phyloP scores from a whole-genome alignment of 2,329 filamentous ascomycete genomes.

The Dryadomyces quercivorus region DNA sequence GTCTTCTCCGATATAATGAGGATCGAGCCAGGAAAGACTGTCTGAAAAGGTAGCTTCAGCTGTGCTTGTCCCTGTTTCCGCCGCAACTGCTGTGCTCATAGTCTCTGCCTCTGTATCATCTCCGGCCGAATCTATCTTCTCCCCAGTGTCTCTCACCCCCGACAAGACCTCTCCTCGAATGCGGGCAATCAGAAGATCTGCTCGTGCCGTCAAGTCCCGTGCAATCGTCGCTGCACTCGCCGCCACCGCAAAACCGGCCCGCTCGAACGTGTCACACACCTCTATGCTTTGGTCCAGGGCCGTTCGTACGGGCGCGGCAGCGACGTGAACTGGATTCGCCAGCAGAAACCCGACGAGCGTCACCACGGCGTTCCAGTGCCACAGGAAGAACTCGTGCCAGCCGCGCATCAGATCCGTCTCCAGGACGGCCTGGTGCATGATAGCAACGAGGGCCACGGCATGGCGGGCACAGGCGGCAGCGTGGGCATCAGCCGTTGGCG shows the following conservation, averaged over 20 bases:
- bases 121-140: background rate
- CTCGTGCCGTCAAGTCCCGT: slow-evolving; percentile 6
- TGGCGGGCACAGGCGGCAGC: slow-evolving; percentile 20
- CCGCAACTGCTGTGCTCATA: background rate
- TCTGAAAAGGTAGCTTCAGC: background rate
- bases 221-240: slow-evolving; percentile 20
- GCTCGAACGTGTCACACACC: slow-evolving; percentile 22
- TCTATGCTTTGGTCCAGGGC: slow-evolving; percentile 21
- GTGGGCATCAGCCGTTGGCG: slow-evolving; percentile 15
- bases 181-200: background rate
- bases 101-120: background rate
- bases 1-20: background rate
- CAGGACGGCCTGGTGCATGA: slow-evolving; percentile 22
- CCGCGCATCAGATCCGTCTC: slow-evolving; percentile 21
- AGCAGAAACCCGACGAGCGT: slow-evolving; percentile 28
- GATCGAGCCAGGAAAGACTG: slow-evolving; percentile 1
- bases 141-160: background rate
- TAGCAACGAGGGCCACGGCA: slow-evolving; percentile 22
- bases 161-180: background rate
- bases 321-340: slow-evolving; percentile 20
- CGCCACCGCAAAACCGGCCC: slow-evolving; percentile 21
- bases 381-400: slow-evolving; percentile 27
- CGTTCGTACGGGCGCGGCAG: slow-evolving; percentile 18
- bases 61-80: background rate
- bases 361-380: slow-evolving; percentile 29